Percentiles rank a stretch among this genome's conserved stretches.
phyloP scores from a whole-genome alignment of 108 stramenopile species.

The Chaetoceros tenuissimus region DNA sequence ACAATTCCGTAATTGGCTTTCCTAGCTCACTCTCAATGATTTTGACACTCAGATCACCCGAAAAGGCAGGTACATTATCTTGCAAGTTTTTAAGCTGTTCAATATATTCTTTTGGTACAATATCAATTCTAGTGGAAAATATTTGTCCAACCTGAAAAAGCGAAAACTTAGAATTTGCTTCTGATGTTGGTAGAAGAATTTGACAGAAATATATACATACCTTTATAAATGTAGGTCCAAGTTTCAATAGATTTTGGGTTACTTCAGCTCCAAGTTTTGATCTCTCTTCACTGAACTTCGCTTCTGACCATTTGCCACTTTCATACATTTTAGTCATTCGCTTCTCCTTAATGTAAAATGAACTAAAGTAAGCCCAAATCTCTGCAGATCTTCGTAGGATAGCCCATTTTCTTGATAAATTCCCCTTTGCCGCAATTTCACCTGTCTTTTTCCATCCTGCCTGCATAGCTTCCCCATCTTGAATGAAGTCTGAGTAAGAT shows the following conservation, averaged over 20 bases:
- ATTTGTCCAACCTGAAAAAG: conserved; percentile 84
- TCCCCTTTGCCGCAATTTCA: conserved; percentile 75
- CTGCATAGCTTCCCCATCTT: conserved; percentile 69
- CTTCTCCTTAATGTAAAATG: conserved; percentile 77
- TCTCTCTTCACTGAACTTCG: conserved; percentile 56
- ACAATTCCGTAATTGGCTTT: conserved; percentile 74
- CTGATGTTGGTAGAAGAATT: background rate
- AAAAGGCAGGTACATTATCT: conserved; percentile 93
- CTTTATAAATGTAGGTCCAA: conserved; percentile 93
- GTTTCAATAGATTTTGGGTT: conserved; percentile 84
- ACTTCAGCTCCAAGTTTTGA: conserved; percentile 71
- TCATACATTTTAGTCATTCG: conserved; percentile 60
- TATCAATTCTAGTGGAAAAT: conserved; percentile 90
- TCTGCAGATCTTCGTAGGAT: conserved; percentile 75
- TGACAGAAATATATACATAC: conserved; percentile 19
- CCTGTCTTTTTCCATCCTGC: conserved; percentile 82
- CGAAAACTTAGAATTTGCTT: background rate
- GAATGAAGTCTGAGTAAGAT: conserved; percentile 40
- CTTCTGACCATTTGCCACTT: conserved; percentile 64
- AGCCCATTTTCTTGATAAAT: conserved; percentile 58
- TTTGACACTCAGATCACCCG: conserved; percentile 70
- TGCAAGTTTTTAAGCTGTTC: conserved; percentile 87
- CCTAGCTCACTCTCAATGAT: conserved; percentile 92
- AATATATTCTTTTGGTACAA: conserved; percentile 94
- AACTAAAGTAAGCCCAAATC: conserved; percentile 85